These are phyloP conservation scores for Viola odorata DNA, from an alignment of 345 rosid species.

Conservation along the genomic window DNA sequence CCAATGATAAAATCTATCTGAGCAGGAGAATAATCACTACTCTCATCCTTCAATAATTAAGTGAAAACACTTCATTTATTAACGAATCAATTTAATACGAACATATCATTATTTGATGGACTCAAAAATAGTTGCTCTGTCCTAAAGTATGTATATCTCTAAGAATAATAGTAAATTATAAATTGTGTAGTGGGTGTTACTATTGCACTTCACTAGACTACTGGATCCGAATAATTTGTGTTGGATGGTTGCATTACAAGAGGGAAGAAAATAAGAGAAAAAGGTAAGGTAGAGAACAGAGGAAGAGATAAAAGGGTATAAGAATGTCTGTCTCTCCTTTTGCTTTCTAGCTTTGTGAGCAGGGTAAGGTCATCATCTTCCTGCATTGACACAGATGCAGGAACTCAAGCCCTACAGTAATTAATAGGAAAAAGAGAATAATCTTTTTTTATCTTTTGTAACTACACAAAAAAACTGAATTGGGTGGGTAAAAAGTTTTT, in stretches of 20 bases:
- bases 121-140: no score
- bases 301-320: background rate
- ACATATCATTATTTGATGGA: background rate
- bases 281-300: background rate
- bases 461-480: background rate
- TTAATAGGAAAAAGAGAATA: background rate
- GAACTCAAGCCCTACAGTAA: background rate
- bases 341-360: background rate
- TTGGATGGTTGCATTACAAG: background rate
- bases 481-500: background rate
- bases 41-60: no score
- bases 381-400: background rate
- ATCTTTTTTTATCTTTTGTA: background rate
- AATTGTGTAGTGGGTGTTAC: background rate
- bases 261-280: background rate
- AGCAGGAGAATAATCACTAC: no score
- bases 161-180: background rate
- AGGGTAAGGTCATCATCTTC: background rate
- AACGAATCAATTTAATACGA: background rate
- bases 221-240: background rate
- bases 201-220: background rate
- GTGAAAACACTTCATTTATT: background rate
- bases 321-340: background rate
- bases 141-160: no score
- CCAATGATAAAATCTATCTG: slow-evolving; percentile 65